A percentile compares a stretch with the other conserved stretches of the same genome.
Evolutionary conservation across 768 basidiomycete species (phyloP).

Genomic region (Podaxis sp.): DNA sequence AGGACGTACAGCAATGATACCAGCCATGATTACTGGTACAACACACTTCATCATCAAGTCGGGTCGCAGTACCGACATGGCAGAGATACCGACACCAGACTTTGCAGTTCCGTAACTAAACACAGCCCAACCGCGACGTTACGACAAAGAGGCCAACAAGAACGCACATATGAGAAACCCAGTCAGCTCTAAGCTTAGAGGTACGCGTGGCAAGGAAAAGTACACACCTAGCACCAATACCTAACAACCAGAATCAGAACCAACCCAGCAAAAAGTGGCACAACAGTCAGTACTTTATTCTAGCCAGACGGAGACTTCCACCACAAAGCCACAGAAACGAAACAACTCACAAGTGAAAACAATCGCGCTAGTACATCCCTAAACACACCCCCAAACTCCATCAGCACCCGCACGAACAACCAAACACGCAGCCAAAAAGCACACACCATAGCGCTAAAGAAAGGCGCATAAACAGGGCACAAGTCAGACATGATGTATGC

Average conservation of each 20-base stretch:
- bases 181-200: background rate
- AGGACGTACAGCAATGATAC: slow-evolving; percentile 94
- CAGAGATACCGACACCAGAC: slow-evolving; percentile 96
- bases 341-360: slow-evolving; percentile 89
- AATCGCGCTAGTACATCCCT: slow-evolving; percentile 97
- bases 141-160: slow-evolving; percentile 18
- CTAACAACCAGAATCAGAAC: slow-evolving; percentile 33
- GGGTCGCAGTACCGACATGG: slow-evolving; percentile 96
- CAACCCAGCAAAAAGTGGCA: background rate
- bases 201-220: slow-evolving; percentile 14
- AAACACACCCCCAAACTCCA: slow-evolving; percentile 17
- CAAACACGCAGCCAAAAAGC: background rate
- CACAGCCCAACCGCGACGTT: background rate
- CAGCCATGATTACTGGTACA: slow-evolving; percentile 98
- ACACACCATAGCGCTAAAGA: slow-evolving; percentile 95
- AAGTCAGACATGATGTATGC: slow-evolving; percentile 66
- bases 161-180: background rate
- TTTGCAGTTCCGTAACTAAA: slow-evolving; percentile 97
- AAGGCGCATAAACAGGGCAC: slow-evolving; percentile 95
- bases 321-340: background rate
- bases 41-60: slow-evolving; percentile 99
- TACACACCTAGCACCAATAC: slow-evolving; percentile 79
- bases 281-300: background rate
- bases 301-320: background rate
- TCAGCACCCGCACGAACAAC: slow-evolving; percentile 9